Percentiles rank a stretch among this genome's conserved stretches.
Evolutionary conservation across 2,329 filamentous ascomycete species (phyloP).

Genomic region (Tolypocladium paradoxum): DNA sequence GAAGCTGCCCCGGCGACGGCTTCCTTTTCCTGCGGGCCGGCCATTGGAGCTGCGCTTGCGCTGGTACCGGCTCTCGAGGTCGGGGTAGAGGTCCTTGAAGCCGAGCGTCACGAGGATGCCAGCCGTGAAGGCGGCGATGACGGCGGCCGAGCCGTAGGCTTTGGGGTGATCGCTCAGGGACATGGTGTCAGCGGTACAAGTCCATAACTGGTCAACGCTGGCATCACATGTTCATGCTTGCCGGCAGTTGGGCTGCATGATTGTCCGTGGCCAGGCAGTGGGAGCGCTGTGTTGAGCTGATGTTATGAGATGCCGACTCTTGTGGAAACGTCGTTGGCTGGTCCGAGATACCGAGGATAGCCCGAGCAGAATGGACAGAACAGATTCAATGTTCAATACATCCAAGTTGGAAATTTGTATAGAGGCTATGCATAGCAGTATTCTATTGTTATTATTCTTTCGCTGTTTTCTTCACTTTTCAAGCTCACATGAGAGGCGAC

Average conservation of each 20-base stretch:
- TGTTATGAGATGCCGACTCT: slow-evolving; percentile 10
- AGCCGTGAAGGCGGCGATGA: slow-evolving; percentile 63
- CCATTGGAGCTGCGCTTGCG: slow-evolving; percentile 20
- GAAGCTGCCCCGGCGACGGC: slow-evolving; percentile 28
- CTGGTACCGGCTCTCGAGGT: slow-evolving; percentile 56
- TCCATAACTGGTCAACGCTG: neutral
- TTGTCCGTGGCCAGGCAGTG: neutral
- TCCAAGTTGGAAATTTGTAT: neutral
- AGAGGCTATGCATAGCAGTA: no score
- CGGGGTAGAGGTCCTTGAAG: slow-evolving; percentile 70
- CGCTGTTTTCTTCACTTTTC: no score
- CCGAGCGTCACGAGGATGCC: slow-evolving; percentile 67
- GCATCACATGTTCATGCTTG: neutral
- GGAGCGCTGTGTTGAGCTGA: slow-evolving; percentile 6
- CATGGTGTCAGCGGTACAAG: slow-evolving; percentile 28
- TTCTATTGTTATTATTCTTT: no score
- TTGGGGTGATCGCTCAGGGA: slow-evolving; percentile 50
- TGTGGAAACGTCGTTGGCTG: neutral
- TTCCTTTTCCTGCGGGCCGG: neutral
- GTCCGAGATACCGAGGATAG: neutral
- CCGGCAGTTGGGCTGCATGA: neutral
- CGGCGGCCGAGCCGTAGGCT: slow-evolving; percentile 53
- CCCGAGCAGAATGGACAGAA: neutral
- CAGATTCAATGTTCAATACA: neutral
- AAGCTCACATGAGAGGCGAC: no score